phyloP scores from a whole-genome alignment of 2,329 filamentous ascomycete species.

The Alternaria arborescens region DNA sequence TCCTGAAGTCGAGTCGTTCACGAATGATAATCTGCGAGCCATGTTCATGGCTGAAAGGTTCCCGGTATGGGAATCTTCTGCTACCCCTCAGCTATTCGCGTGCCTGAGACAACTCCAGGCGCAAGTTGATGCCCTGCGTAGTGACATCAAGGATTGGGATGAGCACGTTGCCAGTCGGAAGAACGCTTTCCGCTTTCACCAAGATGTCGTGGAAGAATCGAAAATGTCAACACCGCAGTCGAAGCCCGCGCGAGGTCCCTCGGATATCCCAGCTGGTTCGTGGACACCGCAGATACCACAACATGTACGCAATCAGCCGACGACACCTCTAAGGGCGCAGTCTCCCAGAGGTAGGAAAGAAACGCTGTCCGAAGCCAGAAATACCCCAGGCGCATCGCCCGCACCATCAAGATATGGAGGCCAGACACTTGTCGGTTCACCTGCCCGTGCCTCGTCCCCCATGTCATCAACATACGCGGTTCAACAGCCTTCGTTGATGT shows the following conservation, averaged over 20 bases:
- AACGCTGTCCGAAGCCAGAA: conserved; percentile 30
- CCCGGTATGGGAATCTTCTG: conserved; percentile 48
- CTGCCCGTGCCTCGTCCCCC: conserved; percentile 40
- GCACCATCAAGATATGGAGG: conserved; percentile 30
- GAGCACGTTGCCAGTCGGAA: conserved; percentile 59
- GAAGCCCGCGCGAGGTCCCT: conserved; percentile 33
- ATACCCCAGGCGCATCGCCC: conserved; percentile 12
- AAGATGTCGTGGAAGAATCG: conserved; percentile 54
- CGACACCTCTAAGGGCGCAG: conserved; percentile 43
- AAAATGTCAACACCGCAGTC: conserved; percentile 41
- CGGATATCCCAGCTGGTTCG: conserved; percentile 39
- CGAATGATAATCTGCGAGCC: conserved; percentile 41
- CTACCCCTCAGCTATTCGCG: conserved; percentile 53
- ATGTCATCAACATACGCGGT: conserved; percentile 38
- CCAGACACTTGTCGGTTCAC: conserved; percentile 40
- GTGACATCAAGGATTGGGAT: conserved; percentile 57
- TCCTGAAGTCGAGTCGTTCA: conserved; percentile 33
- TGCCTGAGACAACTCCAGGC: conserved; percentile 53
- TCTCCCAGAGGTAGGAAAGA: conserved; percentile 51
- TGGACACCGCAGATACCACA: conserved; percentile 51
- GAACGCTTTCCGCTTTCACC: conserved; percentile 58
- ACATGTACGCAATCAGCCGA: conserved; percentile 42
- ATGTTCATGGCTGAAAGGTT: conserved; percentile 47
- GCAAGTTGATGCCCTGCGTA: conserved; percentile 55
- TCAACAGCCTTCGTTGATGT: conserved; percentile 45